phyloP scores from a whole-genome alignment of 2,329 filamentous ascomycete species.

The Epichloe baconii region DNA sequence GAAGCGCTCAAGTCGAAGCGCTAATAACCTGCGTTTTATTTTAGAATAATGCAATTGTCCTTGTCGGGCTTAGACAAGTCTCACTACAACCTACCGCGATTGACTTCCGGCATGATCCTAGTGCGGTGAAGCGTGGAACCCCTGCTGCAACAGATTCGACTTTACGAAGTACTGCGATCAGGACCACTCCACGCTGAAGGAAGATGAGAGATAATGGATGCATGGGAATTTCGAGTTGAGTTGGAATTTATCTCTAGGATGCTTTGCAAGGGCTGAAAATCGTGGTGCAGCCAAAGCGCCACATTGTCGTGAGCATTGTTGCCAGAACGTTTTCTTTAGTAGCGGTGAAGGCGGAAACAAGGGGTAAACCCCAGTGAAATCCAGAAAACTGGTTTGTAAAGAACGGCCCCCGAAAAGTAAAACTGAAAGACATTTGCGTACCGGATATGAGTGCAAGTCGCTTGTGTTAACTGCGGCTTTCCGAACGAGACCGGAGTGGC shows the following conservation, averaged over 20 bases:
- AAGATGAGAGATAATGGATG: background rate
- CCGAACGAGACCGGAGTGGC: background rate
- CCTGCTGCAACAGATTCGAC: background rate
- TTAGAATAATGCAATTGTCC: background rate
- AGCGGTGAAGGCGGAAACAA: background rate
- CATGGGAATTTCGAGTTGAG: background rate
- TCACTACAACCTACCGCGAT: background rate
- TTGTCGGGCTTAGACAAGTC: background rate
- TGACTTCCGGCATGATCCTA: background rate
- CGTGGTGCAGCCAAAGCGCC: background rate
- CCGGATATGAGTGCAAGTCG: background rate
- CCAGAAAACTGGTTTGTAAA: background rate
- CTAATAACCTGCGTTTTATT: background rate
- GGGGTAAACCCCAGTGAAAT: background rate
- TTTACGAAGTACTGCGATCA: background rate
- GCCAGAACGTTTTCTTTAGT: background rate
- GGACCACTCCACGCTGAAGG: background rate
- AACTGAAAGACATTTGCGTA: background rate
- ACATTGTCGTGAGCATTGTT: background rate
- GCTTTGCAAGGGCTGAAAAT: background rate
- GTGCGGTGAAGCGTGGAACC: background rate
- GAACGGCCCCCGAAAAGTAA: background rate
- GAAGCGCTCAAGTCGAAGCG: background rate
- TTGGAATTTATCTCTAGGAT: background rate
- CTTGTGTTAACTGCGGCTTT: background rate